Conservation (phyloP, 225 moss, liverwort and hornwort species). For the Straminergon stramineum region DNA sequence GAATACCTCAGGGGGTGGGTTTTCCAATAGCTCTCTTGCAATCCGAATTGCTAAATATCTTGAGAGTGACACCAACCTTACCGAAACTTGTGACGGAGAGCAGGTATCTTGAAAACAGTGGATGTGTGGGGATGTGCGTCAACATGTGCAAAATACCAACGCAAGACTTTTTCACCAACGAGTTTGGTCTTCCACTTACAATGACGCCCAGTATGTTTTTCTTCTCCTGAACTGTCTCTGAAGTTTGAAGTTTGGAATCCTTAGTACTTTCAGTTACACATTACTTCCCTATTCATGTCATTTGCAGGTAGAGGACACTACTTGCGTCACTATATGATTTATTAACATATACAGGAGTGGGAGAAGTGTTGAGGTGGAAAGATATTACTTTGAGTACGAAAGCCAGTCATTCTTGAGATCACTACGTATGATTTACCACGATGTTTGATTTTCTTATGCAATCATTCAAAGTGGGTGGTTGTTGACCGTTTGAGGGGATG, state of each 20-base stretch:
- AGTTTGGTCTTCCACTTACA: conserved; percentile 88
- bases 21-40: background rate
- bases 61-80: background rate
- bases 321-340: background rate
- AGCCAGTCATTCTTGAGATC: background rate
- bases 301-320: no score
- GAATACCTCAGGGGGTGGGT: no score
- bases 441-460: background rate
- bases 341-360: background rate
- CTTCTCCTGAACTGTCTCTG: background rate
- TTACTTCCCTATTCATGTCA: background rate
- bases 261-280: background rate
- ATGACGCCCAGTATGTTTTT: conserved; percentile 80
- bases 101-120: conserved; percentile 90
- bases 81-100: background rate
- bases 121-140: conserved; percentile 98
- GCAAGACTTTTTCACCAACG: conserved; percentile 93
- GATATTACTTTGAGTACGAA: background rate
- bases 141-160: conserved; percentile 99
- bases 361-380: background rate
- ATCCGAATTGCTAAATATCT: background rate
- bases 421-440: background rate
- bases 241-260: background rate
- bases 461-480: background rate
- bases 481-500: background rate